Evolutionary conservation across 768 basidiomycete species (phyloP).

Genomic region (Sarcomyxa edulis): DNA sequence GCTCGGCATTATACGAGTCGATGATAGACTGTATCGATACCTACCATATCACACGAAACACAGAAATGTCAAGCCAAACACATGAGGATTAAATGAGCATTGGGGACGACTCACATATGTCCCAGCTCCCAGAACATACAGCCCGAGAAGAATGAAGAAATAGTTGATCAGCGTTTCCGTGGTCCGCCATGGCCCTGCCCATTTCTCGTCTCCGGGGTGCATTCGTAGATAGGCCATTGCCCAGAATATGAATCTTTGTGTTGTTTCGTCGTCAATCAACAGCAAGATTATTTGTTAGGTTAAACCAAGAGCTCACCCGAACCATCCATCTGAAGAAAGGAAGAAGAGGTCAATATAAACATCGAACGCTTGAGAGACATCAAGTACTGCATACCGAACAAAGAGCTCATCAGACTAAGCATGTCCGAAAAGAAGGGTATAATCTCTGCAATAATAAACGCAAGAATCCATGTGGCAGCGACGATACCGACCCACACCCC

Average conservation of each 20-base stretch:
- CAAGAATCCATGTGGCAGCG: constrained; percentile 25
- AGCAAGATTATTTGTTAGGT: neutral
- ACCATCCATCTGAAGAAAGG: constrained; percentile 21
- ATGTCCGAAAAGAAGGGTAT: constrained; percentile 34
- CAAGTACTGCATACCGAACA: constrained; percentile 30
- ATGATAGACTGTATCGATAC: constrained; percentile 32
- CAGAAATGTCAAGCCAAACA: constrained; percentile 7
- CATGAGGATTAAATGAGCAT: constrained; percentile 13
- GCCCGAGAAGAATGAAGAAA: constrained; percentile 28
- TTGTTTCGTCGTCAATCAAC: constrained; percentile 7
- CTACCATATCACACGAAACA: constrained; percentile 14
- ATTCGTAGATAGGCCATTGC: constrained; percentile 36
- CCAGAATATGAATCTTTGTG: constrained; percentile 40
- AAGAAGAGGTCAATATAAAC: neutral
- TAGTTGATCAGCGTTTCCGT: constrained; percentile 33
- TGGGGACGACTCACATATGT: constrained; percentile 26
- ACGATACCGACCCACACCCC: constrained; percentile 23
- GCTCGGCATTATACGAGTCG: constrained; percentile 21
- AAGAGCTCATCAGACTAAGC: constrained; percentile 34
- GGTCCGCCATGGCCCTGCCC: constrained; percentile 24
- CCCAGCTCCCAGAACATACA: constrained; percentile 31
- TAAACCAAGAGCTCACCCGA: constrained; percentile 16
- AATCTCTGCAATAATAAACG: constrained; percentile 28
- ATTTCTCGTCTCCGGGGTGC: constrained; percentile 27
- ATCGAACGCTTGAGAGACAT: neutral